Evolutionary conservation across 306 rosid genomes (phyloP).

Genomic region (Alnus rubra): DNA sequence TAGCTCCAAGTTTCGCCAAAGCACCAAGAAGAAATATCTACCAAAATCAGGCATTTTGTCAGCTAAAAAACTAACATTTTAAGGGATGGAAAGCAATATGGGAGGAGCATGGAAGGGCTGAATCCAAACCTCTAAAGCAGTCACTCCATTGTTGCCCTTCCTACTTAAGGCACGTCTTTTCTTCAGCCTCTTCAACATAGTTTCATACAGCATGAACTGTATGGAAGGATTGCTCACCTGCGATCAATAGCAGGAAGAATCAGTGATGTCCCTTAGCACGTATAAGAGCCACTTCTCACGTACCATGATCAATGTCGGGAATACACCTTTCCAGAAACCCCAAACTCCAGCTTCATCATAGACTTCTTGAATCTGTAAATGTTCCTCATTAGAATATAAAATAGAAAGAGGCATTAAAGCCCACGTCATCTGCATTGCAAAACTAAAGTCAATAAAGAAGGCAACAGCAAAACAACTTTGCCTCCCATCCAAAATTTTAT

Average conservation of each 20-base stretch:
- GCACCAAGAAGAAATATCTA: slow-evolving; percentile 95
- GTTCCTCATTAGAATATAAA: not conserved
- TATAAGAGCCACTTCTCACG: slow-evolving; percentile 39
- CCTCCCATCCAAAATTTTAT: not conserved
- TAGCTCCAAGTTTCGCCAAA: slow-evolving; percentile 95
- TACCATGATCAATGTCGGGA: slow-evolving; percentile 93
- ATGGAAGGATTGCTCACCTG: slow-evolving; percentile 99
- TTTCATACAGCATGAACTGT: slow-evolving; percentile 95
- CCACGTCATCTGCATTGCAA: not conserved
- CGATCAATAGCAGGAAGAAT: slow-evolving; percentile 40
- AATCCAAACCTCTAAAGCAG: slow-evolving; percentile 76
- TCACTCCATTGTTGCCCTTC: slow-evolving; percentile 46
- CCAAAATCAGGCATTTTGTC: slow-evolving; percentile 33
- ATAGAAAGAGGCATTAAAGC: not conserved
- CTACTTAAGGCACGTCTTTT: slow-evolving; percentile 46
- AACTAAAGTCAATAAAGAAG: not conserved
- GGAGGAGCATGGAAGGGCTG: not conserved
- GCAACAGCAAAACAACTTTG: slow-evolving; percentile 1
- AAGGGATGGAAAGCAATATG: slow-evolving; percentile 1
- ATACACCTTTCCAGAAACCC: slow-evolving; percentile 96
- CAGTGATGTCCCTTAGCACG: slow-evolving; percentile 31
- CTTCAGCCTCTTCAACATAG: slow-evolving; percentile 73
- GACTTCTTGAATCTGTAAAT: slow-evolving; percentile 75
- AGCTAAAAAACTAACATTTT: slow-evolving; percentile 14
- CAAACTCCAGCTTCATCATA: slow-evolving; percentile 72